These are phyloP conservation scores for Hyphodiscus sp. DNA, from an alignment of 2,329 filamentous ascomycete genomes.

Conservation along the genomic window DNA sequence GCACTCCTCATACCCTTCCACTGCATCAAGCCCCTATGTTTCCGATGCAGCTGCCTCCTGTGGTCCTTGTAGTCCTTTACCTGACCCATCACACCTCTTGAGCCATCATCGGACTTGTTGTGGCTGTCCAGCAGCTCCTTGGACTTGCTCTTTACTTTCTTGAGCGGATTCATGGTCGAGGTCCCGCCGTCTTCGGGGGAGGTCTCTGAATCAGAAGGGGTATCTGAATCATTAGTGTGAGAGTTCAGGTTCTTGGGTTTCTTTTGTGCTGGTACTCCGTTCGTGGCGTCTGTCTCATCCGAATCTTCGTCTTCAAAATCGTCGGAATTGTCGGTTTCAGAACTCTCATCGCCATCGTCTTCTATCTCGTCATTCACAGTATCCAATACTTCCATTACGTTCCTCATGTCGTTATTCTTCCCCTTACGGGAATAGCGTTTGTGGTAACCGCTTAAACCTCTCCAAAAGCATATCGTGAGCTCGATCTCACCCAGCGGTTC, in stretches of 20 bases:
- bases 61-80: conserved; percentile 55
- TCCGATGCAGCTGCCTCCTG: conserved; percentile 53
- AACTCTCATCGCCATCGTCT: conserved; percentile 2
- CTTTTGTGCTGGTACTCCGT: background rate
- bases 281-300: conserved; percentile 1
- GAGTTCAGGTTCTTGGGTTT: conserved; percentile 13
- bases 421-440: conserved; percentile 43
- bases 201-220: background rate
- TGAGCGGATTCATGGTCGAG: conserved; percentile 10
- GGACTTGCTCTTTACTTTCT: conserved; percentile 13
- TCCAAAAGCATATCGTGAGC: conserved; percentile 52
- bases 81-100: conserved; percentile 42
- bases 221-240: conserved; percentile 15
- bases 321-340: background rate
- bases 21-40: conserved; percentile 67
- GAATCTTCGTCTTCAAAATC: background rate
- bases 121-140: conserved; percentile 31
- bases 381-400: conserved; percentile 60
- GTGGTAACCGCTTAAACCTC: conserved; percentile 42
- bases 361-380: conserved; percentile 51
- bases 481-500: conserved; percentile 49
- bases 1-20: conserved; percentile 49
- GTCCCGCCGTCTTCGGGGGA: conserved; percentile 3
- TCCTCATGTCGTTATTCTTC: conserved; percentile 45
- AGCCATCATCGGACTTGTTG: conserved; percentile 36